Evolutionary conservation across 2,329 filamentous ascomycete species (phyloP), one percentile per base, ranked within the genome.

Genomic region (Talaromyces sp.): DNA sequence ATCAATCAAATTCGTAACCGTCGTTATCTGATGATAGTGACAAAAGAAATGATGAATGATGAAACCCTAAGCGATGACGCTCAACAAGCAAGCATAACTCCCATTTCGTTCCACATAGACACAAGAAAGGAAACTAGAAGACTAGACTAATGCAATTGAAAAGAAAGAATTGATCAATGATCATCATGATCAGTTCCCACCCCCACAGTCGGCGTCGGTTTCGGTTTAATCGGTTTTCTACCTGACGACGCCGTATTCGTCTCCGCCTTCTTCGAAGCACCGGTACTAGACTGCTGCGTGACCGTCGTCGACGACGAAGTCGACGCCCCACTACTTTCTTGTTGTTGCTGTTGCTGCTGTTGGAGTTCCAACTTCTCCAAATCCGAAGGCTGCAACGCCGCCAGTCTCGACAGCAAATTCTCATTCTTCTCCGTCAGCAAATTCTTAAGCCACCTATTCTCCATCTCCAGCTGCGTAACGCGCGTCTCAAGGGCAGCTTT

Each of bases 381-480:
- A 47, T 56, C 40, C 22, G 51, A 58, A 22, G 64, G 64, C 43
- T 62, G 61, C 61, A 62, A 58, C 54, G 65, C 60, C 17, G 67
- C 54, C 61, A 67, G 34, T n/a, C 66, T 47, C 29, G 67, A 45
- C 1, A 63, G 40, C 29, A 67, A 17, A 58, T 68, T 68, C n/a
- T 68, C 76, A 72, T 92, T 92, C 85, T 93, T 94, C 78, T 93
- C 91, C 65, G 91, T 90, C 60, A 94, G 87, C 61, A 93, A 80
- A 74, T 90, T 89, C 81, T 91, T 91, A 68, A 93, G 80, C 90
- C 90, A 92, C 77, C 90, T 89, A 81, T 93, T 93, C 80, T 93
- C 90, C 69, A 89, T 88, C 80, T 92, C 89, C 29, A 95, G 84
- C 71, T 92, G 89, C 64, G 86, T 85, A 61, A 95, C 89, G 67